These are phyloP conservation scores for Puccinia polysora DNA, from an alignment of 1,284 basidiomycete genomes.

Conservation along the genomic window DNA sequence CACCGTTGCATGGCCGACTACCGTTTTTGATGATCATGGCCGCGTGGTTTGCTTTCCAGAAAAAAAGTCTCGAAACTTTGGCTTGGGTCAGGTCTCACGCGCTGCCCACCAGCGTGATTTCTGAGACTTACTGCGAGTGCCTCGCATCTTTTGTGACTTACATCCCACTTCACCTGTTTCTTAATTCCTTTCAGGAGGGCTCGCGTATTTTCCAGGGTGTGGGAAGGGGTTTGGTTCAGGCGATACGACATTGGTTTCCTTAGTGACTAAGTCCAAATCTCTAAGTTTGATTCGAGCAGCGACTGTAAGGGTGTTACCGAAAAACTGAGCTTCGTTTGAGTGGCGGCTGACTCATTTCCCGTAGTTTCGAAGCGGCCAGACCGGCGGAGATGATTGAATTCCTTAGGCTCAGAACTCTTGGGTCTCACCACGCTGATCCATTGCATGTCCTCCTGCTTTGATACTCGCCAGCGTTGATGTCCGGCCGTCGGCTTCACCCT, in stretches of 20 bases:
- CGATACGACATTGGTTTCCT: too few species aligned
- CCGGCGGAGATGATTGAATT: background rate
- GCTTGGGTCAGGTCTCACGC: background rate
- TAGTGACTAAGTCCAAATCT: background rate
- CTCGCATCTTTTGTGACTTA: background rate
- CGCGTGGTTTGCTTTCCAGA: background rate
- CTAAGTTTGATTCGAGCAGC: background rate
- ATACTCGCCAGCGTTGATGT: background rate
- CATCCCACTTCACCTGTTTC: background rate
- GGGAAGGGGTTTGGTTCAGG: background rate
- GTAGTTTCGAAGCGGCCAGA: background rate
- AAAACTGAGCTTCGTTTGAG: background rate
- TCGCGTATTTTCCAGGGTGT: background rate
- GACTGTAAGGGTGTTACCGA: background rate
- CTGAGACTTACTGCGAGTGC: background rate
- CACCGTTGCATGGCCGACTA: background rate
- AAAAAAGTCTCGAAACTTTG: background rate
- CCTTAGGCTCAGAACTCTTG: background rate
- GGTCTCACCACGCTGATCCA: background rate
- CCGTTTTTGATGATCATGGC: background rate
- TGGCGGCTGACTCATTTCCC: background rate
- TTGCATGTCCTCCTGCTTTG: slow-evolving; percentile 6
- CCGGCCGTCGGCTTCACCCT: background rate
- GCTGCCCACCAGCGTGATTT: too few species aligned
- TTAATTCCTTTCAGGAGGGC: background rate